Percentiles rank a stretch among this genome's conserved stretches.
These are phyloP conservation scores for Elongisporangium undulatum DNA, from an alignment of 352 stramenopile genomes.

Conservation along the genomic window DNA sequence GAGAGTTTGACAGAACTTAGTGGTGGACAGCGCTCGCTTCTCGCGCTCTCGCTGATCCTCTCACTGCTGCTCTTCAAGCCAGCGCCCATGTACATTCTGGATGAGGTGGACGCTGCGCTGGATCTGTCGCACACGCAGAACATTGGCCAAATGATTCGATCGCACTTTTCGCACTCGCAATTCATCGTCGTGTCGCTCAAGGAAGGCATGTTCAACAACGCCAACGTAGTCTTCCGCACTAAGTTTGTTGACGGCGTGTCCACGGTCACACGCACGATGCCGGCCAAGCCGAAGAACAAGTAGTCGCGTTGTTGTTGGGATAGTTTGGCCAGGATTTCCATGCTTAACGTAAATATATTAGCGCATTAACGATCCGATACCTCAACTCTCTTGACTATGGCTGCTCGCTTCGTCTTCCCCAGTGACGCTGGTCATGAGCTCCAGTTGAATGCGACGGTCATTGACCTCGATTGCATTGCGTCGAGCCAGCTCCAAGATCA, in stretches of 20 bases:
- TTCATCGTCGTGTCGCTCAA: conserved; percentile 99
- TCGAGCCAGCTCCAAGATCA: conserved; percentile 59
- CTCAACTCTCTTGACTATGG: not conserved
- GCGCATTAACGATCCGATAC: not conserved
- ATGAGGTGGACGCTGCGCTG: conserved; percentile 99
- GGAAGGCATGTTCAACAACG: conserved; percentile 99
- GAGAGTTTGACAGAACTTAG: conserved; percentile 98
- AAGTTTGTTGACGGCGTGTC: conserved; percentile 99
- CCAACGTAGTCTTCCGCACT: conserved; percentile 99
- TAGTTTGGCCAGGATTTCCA: not conserved
- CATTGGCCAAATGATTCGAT: conserved; percentile 99
- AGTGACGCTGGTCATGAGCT: conserved; percentile 19
- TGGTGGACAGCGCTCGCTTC: conserved; percentile 98
- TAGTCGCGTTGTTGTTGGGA: not conserved
- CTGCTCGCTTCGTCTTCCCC: not conserved
- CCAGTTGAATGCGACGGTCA: conserved; percentile 34
- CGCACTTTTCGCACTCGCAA: conserved; percentile 98
- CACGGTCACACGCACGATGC: conserved; percentile 95
- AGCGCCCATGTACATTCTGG: conserved; percentile 99
- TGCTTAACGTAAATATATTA: conserved; percentile 1
- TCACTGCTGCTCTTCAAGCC: conserved; percentile 98
- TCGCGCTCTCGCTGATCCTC: conserved; percentile 98
- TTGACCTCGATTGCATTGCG: conserved; percentile 29
- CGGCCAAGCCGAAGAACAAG: conserved; percentile 39
- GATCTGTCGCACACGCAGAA: conserved; percentile 99